A percentile compares a stretch with the other conserved stretches of the same genome.
Evolutionary conservation across 2,329 filamentous ascomycete species (phyloP).

Genomic region (Botrytis deweyae): DNA sequence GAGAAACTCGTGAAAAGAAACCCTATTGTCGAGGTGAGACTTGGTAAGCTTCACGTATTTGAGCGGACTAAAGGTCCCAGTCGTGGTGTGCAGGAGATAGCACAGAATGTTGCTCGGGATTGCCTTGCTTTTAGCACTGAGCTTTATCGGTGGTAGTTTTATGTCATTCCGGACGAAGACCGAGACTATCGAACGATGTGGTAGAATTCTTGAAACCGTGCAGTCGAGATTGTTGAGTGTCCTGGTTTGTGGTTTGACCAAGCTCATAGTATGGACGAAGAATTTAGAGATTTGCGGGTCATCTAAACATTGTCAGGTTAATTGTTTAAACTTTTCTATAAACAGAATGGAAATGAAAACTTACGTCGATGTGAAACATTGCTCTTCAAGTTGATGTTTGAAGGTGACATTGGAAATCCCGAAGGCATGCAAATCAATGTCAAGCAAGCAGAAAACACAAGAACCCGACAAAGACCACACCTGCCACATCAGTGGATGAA

Average conservation of each 20-base stretch:
- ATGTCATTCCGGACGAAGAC: conserved; percentile 1
- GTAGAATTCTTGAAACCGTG: neutral
- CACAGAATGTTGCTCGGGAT: neutral
- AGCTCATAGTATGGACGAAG: neutral
- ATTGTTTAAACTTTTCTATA: no score
- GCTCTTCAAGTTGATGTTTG: accelerated
- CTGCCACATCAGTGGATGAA: neutral
- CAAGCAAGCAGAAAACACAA: neutral
- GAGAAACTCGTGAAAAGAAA: neutral
- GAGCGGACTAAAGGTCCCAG: neutral
- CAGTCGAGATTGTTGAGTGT: neutral
- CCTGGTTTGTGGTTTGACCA: neutral
- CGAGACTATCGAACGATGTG: neutral
- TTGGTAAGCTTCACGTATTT: neutral
- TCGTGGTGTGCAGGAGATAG: neutral
- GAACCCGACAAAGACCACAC: no score
- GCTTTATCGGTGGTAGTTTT: neutral
- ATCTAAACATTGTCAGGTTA: neutral
- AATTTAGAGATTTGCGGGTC: neutral
- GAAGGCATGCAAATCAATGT: neutral
- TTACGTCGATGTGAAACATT: neutral
- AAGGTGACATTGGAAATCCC: neutral
- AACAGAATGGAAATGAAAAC: neutral
- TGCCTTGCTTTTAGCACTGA: neutral
- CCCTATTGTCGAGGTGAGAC: neutral